phyloP scores from a whole-genome alignment of 176 grass and related monocot species.

The Phyllostachys edulis region DNA sequence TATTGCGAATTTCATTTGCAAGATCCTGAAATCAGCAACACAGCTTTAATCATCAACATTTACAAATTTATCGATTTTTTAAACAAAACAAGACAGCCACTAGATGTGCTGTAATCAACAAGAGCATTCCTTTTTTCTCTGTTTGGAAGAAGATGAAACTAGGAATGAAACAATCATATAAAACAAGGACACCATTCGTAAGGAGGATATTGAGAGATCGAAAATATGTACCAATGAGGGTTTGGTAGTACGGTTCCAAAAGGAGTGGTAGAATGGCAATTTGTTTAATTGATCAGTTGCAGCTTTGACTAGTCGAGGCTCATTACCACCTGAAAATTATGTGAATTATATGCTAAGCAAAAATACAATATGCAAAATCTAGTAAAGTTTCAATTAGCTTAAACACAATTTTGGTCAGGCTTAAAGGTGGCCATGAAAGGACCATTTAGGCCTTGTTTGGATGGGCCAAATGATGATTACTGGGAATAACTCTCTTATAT shows the following conservation, averaged over 20 bases:
- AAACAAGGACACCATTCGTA: background rate
- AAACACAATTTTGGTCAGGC: background rate
- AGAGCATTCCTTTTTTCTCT: background rate
- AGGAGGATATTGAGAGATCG: background rate
- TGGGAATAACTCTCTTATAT: background rate
- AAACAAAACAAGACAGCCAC: background rate
- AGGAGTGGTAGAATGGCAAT: conserved; percentile 96
- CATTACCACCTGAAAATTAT: conserved; percentile 83
- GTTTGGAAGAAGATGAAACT: background rate
- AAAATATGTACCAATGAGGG: conserved; percentile 72
- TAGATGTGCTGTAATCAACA: background rate
- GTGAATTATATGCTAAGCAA: conserved; percentile 9
- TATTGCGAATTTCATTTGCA: conserved; percentile 49
- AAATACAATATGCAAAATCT: background rate
- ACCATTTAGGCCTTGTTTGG: no score
- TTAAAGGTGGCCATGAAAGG: no score
- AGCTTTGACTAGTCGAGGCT: conserved; percentile 78
- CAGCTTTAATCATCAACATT: background rate
- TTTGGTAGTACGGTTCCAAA: conserved; percentile 94
- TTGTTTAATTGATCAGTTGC: conserved; percentile 82
- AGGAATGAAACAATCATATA: background rate
- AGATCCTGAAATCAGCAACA: conserved; percentile 51
- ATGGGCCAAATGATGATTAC: no score
- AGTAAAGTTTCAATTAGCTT: background rate
- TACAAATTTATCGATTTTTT: background rate